Evolutionary conservation across 2,329 filamentous ascomycete genomes (phyloP), one percentile per base, ranked within the genome.

Genomic region (Claviceps humidiphila): DNA sequence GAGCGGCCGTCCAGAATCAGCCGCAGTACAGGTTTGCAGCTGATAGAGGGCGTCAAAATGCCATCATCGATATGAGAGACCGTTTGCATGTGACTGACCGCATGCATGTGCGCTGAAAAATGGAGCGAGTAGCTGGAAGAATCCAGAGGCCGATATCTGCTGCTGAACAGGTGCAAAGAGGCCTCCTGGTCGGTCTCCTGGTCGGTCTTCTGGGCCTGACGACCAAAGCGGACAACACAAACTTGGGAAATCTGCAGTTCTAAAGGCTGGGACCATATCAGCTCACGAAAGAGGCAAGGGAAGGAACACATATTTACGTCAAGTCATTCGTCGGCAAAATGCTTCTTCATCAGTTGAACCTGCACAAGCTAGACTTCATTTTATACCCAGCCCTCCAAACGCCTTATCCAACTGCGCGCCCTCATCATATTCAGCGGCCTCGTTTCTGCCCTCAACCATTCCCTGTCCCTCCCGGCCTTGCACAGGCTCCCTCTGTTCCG

Each of bases 351-450:
- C 5, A 22, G 17, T 42, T 7, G 5, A 13, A 42, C 4, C 40
- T n/a, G 17, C 13, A 42, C 9, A 42, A 42, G 9, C n/a, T 42
- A 14, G 40, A 9, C 8, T 37, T 52, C 44, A 66, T 53, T 63
- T 64, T 54, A 72, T 52, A 6, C 54, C 64, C 65, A 78, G 67
- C 2, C 66, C 69, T 1, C 77, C 78, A 69, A 82, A 82, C 2
- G 73, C 77, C 53, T 75, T 69, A 60, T 82, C 78, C 56, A 82
- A 59, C 60, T 79, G 72, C n/a, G 71, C 76, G 4, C 77, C 78
- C 54, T 76, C 68, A 51, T 77, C 75, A 26, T 71, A 65, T 17
- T 41, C 41, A 6, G 47, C 6, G 6, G 48, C 46, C 3, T 14
- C 41, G 9, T 26, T 37, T 20, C 57, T 57, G 54, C 20, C 26